Conservation (phyloP, 192 early-diverging fungal genomes). For the Allomyces macrogynus region DNA sequence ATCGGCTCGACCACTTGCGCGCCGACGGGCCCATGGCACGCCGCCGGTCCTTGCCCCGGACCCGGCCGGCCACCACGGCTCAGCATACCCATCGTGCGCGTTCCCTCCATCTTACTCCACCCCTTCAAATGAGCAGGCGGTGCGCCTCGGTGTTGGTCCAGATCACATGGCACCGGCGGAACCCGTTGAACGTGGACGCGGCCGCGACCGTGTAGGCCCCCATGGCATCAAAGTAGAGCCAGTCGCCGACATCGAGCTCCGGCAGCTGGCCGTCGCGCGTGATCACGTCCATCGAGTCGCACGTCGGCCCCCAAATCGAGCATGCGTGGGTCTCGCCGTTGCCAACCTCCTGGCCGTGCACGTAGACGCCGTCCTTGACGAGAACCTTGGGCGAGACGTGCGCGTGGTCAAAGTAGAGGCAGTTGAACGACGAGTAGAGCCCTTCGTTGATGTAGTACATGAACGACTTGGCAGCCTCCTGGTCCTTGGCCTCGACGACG, state of each 20-base stretch:
- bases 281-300: constrained; percentile 95
- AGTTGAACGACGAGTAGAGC: constrained; percentile 95
- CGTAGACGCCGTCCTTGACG: constrained; percentile 18
- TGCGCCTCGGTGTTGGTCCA: constrained; percentile 59
- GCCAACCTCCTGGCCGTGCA: constrained; percentile 6
- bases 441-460: constrained; percentile 98
- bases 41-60: too few species aligned
- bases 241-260: constrained; percentile 78
- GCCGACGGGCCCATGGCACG: too few species aligned
- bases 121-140: constrained; percentile 1
- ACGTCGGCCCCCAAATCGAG: constrained; percentile 92
- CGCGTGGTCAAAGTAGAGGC: constrained; percentile 92
- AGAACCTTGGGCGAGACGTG: constrained; percentile 50
- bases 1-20: too few species aligned
- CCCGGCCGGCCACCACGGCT: too few species aligned
- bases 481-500: constrained; percentile 28
- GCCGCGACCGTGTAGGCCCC: constrained; percentile 93
- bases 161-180: constrained; percentile 57
- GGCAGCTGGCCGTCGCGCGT: constrained; percentile 42
- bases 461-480: constrained; percentile 9
- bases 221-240: constrained; percentile 89
- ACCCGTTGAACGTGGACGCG: constrained; percentile 70
- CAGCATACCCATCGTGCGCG: too few species aligned
- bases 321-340: constrained; percentile 26
- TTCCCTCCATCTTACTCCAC: too few species aligned